Conservation (phyloP, 192 early-diverging fungal species). For the Funneliformis geosporum region DNA sequence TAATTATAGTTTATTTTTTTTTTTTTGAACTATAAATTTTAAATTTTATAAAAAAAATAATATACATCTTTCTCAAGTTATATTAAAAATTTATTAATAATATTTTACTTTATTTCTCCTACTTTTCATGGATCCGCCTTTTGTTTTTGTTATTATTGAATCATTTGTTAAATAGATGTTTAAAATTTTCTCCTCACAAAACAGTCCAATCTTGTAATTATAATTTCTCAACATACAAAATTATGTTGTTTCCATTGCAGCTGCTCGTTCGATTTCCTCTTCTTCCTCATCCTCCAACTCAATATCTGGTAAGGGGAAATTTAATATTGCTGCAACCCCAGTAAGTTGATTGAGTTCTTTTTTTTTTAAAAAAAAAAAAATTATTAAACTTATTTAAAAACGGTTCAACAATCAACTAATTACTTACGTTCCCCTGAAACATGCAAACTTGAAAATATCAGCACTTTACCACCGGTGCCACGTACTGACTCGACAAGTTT, state of each 20-base stretch:
- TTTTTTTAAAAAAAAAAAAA: background rate
- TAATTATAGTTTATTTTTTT: no score
- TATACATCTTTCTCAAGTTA: no score
- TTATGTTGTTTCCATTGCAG: background rate
- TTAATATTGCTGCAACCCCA: slow-evolving; percentile 92
- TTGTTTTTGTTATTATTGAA: background rate
- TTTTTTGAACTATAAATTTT: no score
- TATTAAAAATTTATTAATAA: no score
- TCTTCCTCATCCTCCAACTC: slow-evolving; percentile 68
- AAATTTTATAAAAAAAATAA: no score
- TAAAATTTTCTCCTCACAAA: background rate
- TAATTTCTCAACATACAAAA: background rate
- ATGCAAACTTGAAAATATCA: slow-evolving; percentile 92
- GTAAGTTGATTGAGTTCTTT: slow-evolving; percentile 84
- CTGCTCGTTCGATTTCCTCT: slow-evolving; percentile 36
- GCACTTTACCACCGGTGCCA: slow-evolving; percentile 71
- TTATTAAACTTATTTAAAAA: background rate
- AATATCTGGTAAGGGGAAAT: slow-evolving; percentile 86
- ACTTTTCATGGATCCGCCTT: no score
- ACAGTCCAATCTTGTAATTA: background rate
- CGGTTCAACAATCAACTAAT: background rate
- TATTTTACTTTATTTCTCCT: no score
- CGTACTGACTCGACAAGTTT: slow-evolving; percentile 81
- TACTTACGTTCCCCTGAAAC: slow-evolving; percentile 89
- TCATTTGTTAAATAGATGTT: background rate